These are phyloP conservation scores for Apiospora saccharicola DNA, from an alignment of 2,329 filamentous ascomycete genomes.

Conservation along the genomic window DNA sequence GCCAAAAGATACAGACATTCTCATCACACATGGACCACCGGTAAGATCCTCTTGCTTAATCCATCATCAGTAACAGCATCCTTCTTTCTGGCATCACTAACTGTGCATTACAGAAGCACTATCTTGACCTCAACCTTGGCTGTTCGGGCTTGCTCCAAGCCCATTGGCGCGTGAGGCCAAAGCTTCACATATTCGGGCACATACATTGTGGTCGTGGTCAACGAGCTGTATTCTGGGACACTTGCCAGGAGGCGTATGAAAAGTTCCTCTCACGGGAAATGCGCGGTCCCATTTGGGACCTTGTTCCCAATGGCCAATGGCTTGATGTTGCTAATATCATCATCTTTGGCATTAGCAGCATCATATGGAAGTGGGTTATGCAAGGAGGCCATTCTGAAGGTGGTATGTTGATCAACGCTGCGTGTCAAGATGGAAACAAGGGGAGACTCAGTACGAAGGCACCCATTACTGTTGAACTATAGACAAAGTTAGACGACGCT, in stretches of 20 bases:
- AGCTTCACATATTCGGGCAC: conserved; percentile 85
- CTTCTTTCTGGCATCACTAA: background rate
- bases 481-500: background rate
- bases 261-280: conserved; percentile 58
- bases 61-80: background rate
- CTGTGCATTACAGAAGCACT: conserved; percentile 59
- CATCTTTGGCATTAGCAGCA: conserved; percentile 52
- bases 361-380: conserved; percentile 66
- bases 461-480: conserved; percentile 37
- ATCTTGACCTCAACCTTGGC: conserved; percentile 74
- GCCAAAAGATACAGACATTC: conserved; percentile 75
- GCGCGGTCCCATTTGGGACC: conserved; percentile 53
- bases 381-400: conserved; percentile 58
- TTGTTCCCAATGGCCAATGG: conserved; percentile 56
- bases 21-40: conserved; percentile 84
- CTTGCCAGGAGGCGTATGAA: conserved; percentile 76
- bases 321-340: conserved; percentile 54
- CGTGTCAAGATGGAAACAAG: conserved; percentile 62
- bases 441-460: conserved; percentile 53
- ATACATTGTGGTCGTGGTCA: conserved; percentile 78
- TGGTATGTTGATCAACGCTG: conserved; percentile 63
- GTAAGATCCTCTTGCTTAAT: conserved; percentile 44
- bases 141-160: conserved; percentile 76
- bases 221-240: conserved; percentile 77
- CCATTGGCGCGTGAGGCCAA: conserved; percentile 76